Conservation (phyloP, 441 rosid genomes). For the Lepidium campestre region DNA sequence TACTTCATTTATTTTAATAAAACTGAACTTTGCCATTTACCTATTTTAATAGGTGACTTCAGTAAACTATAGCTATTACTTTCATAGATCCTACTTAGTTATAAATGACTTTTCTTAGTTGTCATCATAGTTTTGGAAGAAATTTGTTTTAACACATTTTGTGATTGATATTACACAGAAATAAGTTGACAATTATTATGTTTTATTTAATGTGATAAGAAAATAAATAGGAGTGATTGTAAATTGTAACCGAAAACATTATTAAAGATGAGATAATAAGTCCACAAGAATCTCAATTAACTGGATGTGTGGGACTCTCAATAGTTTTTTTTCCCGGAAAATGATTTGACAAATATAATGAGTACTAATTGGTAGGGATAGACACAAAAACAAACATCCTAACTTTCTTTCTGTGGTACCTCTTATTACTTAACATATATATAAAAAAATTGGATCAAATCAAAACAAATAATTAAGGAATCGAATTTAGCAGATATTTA, state of each 20-base stretch:
- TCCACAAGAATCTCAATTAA: conserved; percentile 4
- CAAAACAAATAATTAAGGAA: no score
- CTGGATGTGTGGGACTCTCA: conserved; percentile 15
- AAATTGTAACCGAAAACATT: not conserved
- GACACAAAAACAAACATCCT: no score
- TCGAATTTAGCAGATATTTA: no score
- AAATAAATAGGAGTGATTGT: not conserved
- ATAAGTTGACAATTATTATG: not conserved
- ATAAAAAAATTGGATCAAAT: no score
- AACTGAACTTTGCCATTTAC: not conserved
- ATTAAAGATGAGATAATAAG: not conserved
- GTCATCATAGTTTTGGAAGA: not conserved
- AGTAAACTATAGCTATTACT: not conserved
- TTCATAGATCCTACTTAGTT: no score
- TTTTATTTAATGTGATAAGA: not conserved
- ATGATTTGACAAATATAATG: not conserved
- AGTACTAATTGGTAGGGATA: conserved; percentile 1
- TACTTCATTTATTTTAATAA: not conserved
- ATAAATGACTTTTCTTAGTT: not conserved
- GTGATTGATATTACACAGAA: not conserved
- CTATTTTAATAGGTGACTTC: not conserved
- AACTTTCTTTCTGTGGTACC: no score
- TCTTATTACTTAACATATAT: no score
- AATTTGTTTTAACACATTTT: not conserved
- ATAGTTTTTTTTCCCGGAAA: not conserved